Conservation (phyloP, 257 asterid species). For the Solanum raphanifolium region DNA sequence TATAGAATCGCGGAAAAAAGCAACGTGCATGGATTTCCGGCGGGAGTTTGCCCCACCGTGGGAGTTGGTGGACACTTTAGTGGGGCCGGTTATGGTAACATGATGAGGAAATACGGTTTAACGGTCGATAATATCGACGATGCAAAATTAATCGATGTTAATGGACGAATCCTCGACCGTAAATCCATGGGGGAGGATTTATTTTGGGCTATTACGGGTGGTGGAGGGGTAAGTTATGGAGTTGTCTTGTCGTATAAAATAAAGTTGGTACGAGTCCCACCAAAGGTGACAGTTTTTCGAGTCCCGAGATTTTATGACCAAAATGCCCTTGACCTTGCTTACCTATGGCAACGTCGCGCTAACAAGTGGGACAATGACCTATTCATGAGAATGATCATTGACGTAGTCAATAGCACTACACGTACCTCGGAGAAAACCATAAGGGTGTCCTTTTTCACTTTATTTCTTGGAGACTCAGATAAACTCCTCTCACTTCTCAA, state of each 20-base stretch:
- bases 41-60: conserved; percentile 10
- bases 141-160: conserved; percentile 5
- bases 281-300: conserved; percentile 1
- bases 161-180: neutral
- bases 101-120: conserved; percentile 10
- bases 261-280: neutral
- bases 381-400: neutral
- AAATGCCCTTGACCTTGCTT: neutral
- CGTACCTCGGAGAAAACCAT: neutral
- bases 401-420: neutral
- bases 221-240: conserved; percentile 7
- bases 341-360: neutral
- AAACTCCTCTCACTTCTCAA: neutral
- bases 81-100: conserved; percentile 8
- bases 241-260: neutral
- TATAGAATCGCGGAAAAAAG: conserved; percentile 8
- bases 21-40: conserved; percentile 7
- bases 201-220: conserved; percentile 14
- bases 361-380: neutral
- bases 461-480: neutral
- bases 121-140: conserved; percentile 3
- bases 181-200: conserved; percentile 10
- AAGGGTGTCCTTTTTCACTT: neutral
- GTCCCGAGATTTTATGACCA: neutral
- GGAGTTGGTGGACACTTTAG: conserved; percentile 12